Evolutionary conservation across 768 basidiomycete genomes (phyloP), one percentile per base, ranked within the genome.

Genomic region (Tricholoma bakamatsutake): DNA sequence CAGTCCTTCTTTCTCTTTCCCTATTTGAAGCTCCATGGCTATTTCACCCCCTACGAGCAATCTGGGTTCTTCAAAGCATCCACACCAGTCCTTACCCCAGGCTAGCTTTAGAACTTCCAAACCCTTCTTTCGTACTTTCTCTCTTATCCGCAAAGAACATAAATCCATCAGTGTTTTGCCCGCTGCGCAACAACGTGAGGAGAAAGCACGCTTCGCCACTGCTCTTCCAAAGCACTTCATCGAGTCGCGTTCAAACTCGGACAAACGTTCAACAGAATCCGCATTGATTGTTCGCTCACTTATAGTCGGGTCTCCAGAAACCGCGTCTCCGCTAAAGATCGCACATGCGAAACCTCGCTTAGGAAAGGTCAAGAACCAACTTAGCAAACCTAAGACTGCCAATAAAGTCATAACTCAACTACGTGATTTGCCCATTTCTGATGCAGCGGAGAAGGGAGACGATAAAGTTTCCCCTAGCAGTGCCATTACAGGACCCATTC

Each of bases 381-480:
- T 93, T 27, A 71, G 81, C 58, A 65, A 85, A 43, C 82, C 86
- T 17, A 85, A 86, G 66, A 73, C 78, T 12, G 90, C 89, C 18
- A 82, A 82, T 66, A 83, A 79, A 62, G 74, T 93, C 56, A 88
- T 92, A 58, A 74, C 79, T n/a, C 83, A 90, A 48, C 76, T 93
- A 12, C 83, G 80, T 39, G 61, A 71, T 7, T 74, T 92, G 39
- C 81, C 90, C n/a, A 71, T 76, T 4, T 66, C 73, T 8, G 76
- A 75, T 50, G 69, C 64, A 8, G 56, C 60, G 15, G 60, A 53
- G 31, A 58, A 60, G 34, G 53, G 61, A 27, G 63, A 62, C 17
- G 50, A 57, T 9, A 39, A 60, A 24, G 31, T 48, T 49, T 31
- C 49, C 31, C 47, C 58, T 42, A 45, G 54, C 18, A 52, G 35